Base-by-base conservation (phyloP, 495 filamentous ascomycete genomes). In the Trichoderma parareesei region DNA sequence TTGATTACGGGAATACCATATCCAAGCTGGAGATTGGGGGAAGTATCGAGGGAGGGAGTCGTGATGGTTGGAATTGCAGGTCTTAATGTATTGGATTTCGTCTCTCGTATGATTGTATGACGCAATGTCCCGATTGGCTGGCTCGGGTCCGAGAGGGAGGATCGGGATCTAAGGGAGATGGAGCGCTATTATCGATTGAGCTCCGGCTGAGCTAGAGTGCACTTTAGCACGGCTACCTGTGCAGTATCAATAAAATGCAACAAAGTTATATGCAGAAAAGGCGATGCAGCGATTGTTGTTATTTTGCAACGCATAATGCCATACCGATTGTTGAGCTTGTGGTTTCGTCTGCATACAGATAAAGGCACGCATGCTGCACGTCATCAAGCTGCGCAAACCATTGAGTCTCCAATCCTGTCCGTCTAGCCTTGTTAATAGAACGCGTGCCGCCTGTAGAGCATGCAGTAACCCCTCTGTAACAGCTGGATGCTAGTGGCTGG, bases 1-100 rank as follows among this genome's bases (percentile, higher is more conserved):
- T 83, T 33, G 5, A 16, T 41, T 62, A 18, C 18, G 16, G 7
- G 16, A 0, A 18, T 6, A 18, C 18, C 37, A 9, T 57, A 7
- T 35, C 20, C 2, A 27, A 35, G 7, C 11, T 41, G 20, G 20
- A 33, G 46, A 9, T 46, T 61, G 59, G 9, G 13, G 5, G 14
- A 10, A 37, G 38, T 37, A 35, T 37, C 37, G n/a, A 40, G 61
- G 61, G 33, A 46, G 61, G 49, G 43, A 42, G 61, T 38, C n/a
- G 11, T 44, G 42, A 33, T n/a, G 20, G 37, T 37, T 33, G 0
- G 8, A 57, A 27, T 9, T 1, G 9, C 9, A 10, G 49, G 7
- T 33, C 35, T 37, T 20, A 10, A 33, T 57, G 10, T 8, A 57
- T 33, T 35, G 20, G 53, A 3, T 35, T 35, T 37, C 20, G n/a